Base-by-base conservation (phyloP, 345 rosid genomes). In the Aquilaria yunnanensis region DNA sequence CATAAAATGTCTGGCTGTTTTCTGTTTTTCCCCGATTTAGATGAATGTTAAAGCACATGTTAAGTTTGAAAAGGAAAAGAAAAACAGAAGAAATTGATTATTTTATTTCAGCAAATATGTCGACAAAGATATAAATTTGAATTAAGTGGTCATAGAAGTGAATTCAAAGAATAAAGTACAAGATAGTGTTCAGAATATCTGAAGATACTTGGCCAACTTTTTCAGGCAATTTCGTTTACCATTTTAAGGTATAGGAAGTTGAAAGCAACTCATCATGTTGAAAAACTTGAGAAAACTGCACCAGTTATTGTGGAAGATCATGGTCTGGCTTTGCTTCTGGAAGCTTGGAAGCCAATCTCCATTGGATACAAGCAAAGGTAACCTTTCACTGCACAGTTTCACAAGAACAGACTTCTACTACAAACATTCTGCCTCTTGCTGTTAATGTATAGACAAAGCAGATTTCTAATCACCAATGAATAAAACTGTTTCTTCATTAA, bases 261-360 rank as follows among this genome's bases (percentile, higher is more conserved):
- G 68, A 90, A 86, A 78, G 82, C 77, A 56, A 74, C 66, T 57
- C 60, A 61, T 67, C 60, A 9, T 37, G 43, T 55, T 34, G 73
- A 60, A 65, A 59, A 72, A 65, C 66, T 64, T 47, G 68, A 56
- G 7, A 80, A 84, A 47, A 50, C 14, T 77, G 64, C 69, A 48
- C 12, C 82, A 30, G 47, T 53, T 68, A 54, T 58, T 31, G 34
- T 65, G 56, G 67, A 71, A 59, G 12, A 62, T 47, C 59, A 60
- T 72, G 64, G 66, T 9, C 67, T 80, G 49, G 71, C 82, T 6
- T 57, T 87, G 55, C 97, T 93, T 66, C 71, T 87, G 82, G 97
- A 90, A 69, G 96, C 98, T 32, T 93, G 98, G 98, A 93, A 80
- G 75, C 98, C 98, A 60, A 47, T 93, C 61, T 84, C 97, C 14